Conservation (phyloP, 805 yeast genomes). For the Wickerhamiella australiensis region DNA sequence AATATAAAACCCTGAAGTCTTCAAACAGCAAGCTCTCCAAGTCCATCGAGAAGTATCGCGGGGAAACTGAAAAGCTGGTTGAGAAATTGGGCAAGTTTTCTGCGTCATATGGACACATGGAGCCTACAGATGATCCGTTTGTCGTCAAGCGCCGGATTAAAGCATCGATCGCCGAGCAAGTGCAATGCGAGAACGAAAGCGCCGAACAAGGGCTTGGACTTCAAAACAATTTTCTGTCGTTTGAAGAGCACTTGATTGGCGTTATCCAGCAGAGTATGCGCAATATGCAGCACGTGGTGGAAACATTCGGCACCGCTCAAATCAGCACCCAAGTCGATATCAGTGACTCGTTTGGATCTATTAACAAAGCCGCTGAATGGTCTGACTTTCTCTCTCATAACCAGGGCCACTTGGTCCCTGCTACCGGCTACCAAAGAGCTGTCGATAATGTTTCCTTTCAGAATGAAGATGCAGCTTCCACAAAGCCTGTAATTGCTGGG, state of each 20-base stretch:
- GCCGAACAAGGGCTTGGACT: slow-evolving; percentile 33
- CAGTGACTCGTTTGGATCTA: slow-evolving; percentile 26
- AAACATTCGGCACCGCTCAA: slow-evolving; percentile 25
- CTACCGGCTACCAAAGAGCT: slow-evolving; percentile 29
- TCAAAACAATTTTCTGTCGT: slow-evolving; percentile 32
- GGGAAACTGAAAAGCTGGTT: slow-evolving; percentile 30
- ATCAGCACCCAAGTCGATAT: slow-evolving; percentile 26
- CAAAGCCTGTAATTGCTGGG: slow-evolving; percentile 39
- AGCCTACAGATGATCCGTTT: slow-evolving; percentile 37
- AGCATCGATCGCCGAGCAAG: slow-evolving; percentile 32
- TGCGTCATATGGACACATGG: slow-evolving; percentile 28
- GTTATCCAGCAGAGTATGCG: slow-evolving; percentile 32
- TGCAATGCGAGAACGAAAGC: slow-evolving; percentile 35
- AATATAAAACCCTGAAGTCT: slow-evolving; percentile 32
- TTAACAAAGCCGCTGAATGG: slow-evolving; percentile 38
- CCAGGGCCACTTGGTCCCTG: slow-evolving; percentile 26
- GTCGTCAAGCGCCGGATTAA: slow-evolving; percentile 31
- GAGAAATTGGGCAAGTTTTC: slow-evolving; percentile 29
- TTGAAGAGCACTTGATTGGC: slow-evolving; percentile 35
- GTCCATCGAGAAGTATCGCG: slow-evolving; percentile 29
- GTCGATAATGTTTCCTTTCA: slow-evolving; percentile 30
- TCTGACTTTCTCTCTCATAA: slow-evolving; percentile 29
- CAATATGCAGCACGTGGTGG: slow-evolving; percentile 25
- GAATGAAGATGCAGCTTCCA: slow-evolving; percentile 31
- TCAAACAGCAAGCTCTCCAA: slow-evolving; percentile 28